A percentile compares a stretch with the other conserved stretches of the same genome.
Evolutionary conservation across 1,284 basidiomycete genomes (phyloP).

Genomic region (Tausonia pullulans): DNA sequence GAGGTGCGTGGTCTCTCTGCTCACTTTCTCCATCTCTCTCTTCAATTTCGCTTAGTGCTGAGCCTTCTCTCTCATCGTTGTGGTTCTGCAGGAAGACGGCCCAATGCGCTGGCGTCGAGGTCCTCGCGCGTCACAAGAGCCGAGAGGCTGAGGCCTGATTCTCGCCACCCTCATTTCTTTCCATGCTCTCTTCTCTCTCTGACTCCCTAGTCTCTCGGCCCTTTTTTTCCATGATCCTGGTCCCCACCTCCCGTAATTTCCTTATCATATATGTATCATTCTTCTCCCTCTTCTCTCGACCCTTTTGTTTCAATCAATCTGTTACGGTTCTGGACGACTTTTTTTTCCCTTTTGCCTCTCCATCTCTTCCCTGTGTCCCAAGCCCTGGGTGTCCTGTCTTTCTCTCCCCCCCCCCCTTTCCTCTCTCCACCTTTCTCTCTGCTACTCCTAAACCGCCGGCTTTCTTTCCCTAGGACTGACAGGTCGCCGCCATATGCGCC

Average conservation of each 20-base stretch:
- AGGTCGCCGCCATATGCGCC: too few relatives aligned
- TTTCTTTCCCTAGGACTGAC: too few relatives aligned
- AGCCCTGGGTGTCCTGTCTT: not conserved
- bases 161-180: not conserved
- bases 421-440: not conserved
- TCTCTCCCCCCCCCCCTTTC: not conserved
- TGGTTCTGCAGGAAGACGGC: slow-evolving; percentile 1
- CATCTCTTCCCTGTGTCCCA: not conserved
- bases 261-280: not conserved
- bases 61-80: not conserved
- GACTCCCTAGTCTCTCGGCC: not conserved
- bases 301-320: not conserved
- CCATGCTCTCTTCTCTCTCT: not conserved
- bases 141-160: not conserved
- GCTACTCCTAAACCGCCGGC: too few relatives aligned
- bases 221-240: not conserved
- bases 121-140: slow-evolving; percentile 11
- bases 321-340: too few relatives aligned
- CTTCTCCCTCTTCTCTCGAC: not conserved
- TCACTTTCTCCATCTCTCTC: not conserved
- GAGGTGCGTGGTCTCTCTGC: not conserved
- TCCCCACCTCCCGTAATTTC: not conserved
- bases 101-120: slow-evolving; percentile 7
- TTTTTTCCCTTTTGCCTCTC: not conserved
- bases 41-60: too few relatives aligned